These are phyloP conservation scores for Penicillium sp. DNA, from an alignment of 2,329 filamentous ascomycete genomes.

Conservation along the genomic window DNA sequence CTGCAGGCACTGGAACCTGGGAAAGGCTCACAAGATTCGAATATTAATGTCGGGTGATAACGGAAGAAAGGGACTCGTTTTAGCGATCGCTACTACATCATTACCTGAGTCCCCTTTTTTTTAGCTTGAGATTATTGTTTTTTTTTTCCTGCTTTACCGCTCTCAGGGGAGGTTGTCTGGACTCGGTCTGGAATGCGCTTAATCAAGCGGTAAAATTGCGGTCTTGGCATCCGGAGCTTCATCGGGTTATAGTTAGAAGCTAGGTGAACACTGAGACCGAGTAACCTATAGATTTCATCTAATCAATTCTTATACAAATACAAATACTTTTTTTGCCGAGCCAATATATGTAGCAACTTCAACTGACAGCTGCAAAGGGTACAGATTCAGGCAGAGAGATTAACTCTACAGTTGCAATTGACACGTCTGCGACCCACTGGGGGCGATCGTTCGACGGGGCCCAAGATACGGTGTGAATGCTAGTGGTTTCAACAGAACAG, in stretches of 20 bases:
- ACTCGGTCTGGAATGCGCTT: slow-evolving; percentile 25
- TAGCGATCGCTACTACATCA: background rate
- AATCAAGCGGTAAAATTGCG: slow-evolving; percentile 23
- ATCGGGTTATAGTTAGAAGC: background rate
- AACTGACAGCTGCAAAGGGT: slow-evolving; percentile 5
- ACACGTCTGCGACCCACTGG: slow-evolving; percentile 23
- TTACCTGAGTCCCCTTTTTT: background rate
- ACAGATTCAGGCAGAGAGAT: background rate
- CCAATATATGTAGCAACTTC: background rate
- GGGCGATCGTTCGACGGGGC: slow-evolving; percentile 6
- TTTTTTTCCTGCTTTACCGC: slow-evolving; percentile 4
- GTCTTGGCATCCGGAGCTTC: slow-evolving; percentile 16
- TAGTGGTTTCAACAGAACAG: background rate
- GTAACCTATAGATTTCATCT: background rate
- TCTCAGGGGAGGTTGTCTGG: slow-evolving; percentile 19
- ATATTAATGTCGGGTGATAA: background rate
- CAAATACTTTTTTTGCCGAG: background rate
- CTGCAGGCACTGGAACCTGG: background rate
- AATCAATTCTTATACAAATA: background rate
- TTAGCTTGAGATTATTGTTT: background rate
- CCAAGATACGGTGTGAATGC: slow-evolving; percentile 10
- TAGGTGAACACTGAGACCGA: background rate
- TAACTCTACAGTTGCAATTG: slow-evolving; percentile 12
- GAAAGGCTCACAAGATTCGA: background rate
- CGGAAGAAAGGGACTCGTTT: background rate